Evolutionary conservation across 225 moss, liverwort and hornwort species (phyloP).

Genomic region (Sphagnum tenellum): DNA sequence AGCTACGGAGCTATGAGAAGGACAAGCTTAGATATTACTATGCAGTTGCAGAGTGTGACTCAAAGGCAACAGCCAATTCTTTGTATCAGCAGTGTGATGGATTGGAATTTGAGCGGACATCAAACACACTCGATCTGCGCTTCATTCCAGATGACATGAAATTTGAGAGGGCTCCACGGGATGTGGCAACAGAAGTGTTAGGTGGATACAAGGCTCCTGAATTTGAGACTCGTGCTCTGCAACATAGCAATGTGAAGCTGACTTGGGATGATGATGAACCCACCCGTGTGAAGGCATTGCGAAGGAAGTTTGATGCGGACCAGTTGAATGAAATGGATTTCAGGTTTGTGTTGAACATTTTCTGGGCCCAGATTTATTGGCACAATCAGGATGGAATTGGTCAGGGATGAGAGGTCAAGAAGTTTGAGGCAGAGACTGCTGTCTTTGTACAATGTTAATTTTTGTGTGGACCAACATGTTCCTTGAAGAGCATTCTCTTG

Average conservation of each 20-base stretch:
- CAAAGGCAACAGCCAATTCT: conserved; percentile 64
- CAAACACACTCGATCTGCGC: conserved; percentile 80
- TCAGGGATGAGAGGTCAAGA: no score
- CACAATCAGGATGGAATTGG: no score
- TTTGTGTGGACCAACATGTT: no score
- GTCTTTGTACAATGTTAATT: no score
- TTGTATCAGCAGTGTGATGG: conserved; percentile 82
- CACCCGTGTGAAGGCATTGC: conserved; percentile 72
- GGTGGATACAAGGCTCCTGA: conserved; percentile 71
- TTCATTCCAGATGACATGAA: conserved; percentile 81
- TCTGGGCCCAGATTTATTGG: no score
- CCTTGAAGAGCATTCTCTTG: no score
- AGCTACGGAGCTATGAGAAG: conserved; percentile 83
- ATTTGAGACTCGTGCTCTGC: conserved; percentile 85
- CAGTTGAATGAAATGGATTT: conserved; percentile 96
- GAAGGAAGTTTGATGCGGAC: conserved; percentile 73
- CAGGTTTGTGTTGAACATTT: conserved; percentile 19
- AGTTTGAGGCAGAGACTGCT: no score
- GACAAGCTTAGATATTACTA: conserved; percentile 90
- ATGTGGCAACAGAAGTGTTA: conserved; percentile 60
- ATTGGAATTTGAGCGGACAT: conserved; percentile 93
- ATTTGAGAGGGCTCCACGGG: conserved; percentile 56
- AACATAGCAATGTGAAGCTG: conserved; percentile 88
- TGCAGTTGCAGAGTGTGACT: conserved; percentile 88
- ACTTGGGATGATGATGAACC: conserved; percentile 99